Evolutionary conservation across 306 rosid species (phyloP), one percentile per base, ranked within the genome.

Genomic region (Casuarina glauca): DNA sequence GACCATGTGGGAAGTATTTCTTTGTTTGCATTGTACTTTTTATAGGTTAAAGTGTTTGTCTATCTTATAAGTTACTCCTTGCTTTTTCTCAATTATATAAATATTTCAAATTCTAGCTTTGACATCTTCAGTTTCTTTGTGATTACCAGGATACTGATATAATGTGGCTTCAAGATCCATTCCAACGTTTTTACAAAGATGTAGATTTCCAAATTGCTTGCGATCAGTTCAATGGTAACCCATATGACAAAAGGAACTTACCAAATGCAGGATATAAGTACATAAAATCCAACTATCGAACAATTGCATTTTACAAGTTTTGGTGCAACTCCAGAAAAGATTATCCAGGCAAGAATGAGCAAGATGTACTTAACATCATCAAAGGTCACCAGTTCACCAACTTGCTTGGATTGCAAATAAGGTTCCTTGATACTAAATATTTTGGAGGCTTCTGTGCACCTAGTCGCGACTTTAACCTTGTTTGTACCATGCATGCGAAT

Each of bases 121-220:
- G 62, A 55, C 62, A 64, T 13, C 3, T 69, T 42, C 55, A 12
- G 10, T 16, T 3, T 69, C 10, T 41, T 26, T 44, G 5, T 44
- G 73, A 76, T 36, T 63, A 13, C 15, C 80, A 94, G 98, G 98
- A 94, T 70, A 72, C 89, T 4, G 97, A 94, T 67, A 84, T 94
- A 48, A 90, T 94, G 97, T 94, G 98, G 98, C 82, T 94, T 20
- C 82, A 91, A 60, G 76, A 91, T 77, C 98, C 98, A 19, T 94
- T 94, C 77, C 74, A 17, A 5, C 73, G 16, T 1, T 92, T 94
- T 74, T 84, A 80, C 62, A 63, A 72, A 35, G 87, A 90, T 2
- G 87, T 78, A 1, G 98, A 92, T 78, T 92, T 94, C 78, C 98
- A 94, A 79, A 92, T 92, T 4, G 94, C 98, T 19, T 84, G 97